Conservation (phyloP, 2,329 filamentous ascomycete species). For the Fusarium sp. region DNA sequence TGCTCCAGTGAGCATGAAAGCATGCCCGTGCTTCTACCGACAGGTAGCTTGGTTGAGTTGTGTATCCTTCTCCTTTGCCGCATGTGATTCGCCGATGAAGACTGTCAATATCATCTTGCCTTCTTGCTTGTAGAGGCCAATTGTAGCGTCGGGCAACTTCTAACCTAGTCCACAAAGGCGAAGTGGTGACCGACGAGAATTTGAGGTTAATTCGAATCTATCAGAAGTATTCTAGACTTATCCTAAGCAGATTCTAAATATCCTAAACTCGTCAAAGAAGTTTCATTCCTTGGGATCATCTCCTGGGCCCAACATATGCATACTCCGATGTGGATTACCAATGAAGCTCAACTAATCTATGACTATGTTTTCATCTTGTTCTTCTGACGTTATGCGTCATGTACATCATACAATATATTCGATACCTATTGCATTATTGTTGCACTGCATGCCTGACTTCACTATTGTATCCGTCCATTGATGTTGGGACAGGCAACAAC, state of each 20-base stretch:
- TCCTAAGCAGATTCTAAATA: background rate
- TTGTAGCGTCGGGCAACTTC: background rate
- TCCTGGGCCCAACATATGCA: background rate
- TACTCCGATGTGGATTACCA: background rate
- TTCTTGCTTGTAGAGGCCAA: background rate
- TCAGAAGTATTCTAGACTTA: background rate
- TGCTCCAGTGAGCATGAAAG: background rate
- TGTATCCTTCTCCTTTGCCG: background rate
- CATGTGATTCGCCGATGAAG: background rate
- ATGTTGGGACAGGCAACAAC: background rate
- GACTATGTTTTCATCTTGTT: background rate
- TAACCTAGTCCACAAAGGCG: background rate
- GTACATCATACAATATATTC: background rate
- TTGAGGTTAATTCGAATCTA: background rate
- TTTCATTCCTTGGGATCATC: background rate
- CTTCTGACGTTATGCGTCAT: background rate
- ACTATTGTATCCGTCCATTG: background rate
- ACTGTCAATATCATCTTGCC: background rate
- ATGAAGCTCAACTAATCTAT: background rate
- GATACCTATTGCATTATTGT: background rate
- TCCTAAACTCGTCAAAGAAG: background rate
- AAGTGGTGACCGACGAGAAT: background rate
- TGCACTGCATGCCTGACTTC: background rate
- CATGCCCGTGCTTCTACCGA: background rate
- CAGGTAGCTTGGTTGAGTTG: background rate